Conservation (phyloP, 164 flowering plant species). For the Chloranthus sessilifolius region DNA sequence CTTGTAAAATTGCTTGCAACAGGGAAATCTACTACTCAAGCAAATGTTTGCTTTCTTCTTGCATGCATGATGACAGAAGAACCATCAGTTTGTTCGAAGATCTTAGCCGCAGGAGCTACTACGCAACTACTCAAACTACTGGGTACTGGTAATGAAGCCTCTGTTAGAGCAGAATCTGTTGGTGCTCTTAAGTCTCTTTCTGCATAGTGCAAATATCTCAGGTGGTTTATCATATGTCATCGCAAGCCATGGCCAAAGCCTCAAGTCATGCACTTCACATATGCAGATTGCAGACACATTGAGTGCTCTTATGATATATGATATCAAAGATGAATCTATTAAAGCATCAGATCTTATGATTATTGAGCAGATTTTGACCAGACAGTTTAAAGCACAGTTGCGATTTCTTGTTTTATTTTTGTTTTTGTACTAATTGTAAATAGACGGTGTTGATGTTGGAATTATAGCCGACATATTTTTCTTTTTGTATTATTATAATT, state of each 20-base stretch:
- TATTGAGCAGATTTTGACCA: conserved; percentile 72
- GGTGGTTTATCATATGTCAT: conserved; percentile 97
- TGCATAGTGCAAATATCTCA: conserved; percentile 89
- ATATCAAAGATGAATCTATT: conserved; percentile 68
- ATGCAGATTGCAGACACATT: conserved; percentile 91
- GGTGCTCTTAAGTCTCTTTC: conserved; percentile 95
- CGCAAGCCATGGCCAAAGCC: conserved; percentile 96
- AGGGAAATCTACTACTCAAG: conserved; percentile 74
- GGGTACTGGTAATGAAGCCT: conserved; percentile 75
- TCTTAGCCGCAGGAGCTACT: conserved; percentile 75
- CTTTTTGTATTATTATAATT: too few relatives aligned
- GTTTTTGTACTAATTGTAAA: too few relatives aligned
- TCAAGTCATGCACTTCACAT: conserved; percentile 88
- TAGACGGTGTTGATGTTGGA: too few relatives aligned
- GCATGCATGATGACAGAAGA: conserved; percentile 95
- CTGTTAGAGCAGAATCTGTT: conserved; percentile 97
- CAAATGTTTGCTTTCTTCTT: conserved; percentile 93
- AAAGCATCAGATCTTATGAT: conserved; percentile 74
- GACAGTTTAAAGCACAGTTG: conserved; percentile 68
- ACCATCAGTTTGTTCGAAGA: conserved; percentile 71
- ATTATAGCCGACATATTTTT: too few relatives aligned
- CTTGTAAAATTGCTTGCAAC: conserved; percentile 75
- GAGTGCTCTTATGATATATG: conserved; percentile 99
- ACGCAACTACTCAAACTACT: conserved; percentile 80
- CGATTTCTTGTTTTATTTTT: conserved; percentile 88